Evolutionary conservation across 805 yeast species (phyloP), one percentile per base, ranked within the genome.

Genomic region (Hermanozyma aechmeae): DNA sequence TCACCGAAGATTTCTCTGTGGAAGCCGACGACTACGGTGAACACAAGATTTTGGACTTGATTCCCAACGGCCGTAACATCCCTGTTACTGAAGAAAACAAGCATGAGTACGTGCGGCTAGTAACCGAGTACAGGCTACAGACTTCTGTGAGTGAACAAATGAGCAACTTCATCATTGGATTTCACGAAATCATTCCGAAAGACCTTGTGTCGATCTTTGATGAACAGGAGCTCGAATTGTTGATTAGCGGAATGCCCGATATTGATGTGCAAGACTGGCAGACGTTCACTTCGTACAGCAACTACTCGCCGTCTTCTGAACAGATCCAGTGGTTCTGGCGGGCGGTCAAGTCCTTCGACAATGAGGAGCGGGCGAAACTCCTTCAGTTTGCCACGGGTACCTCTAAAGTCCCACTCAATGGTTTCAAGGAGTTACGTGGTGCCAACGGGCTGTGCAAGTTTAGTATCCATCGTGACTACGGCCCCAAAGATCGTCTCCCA

Each of bases 281-380:
- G 40, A 78, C 75, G 46, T 82, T 92, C 50, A 73, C 96, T 2
- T 65, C 61, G 1, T 80, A 92, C 55, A 79, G 72, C 27, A 89
- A 86, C 49, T 92, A 89, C 51, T 71, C 85, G 0, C 68, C 87
- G 1, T 68, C 82, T 2, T 82, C 94, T 2, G 76, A 83, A 17
- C 96, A 87, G 49, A 78, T 92, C 32, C 86, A 80, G 48, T 89
- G 96, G 83, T 92, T 92, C 58, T 92, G 99, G 99, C 68, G 96
- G 49, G 95, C 96, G 1, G 96, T 92, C 10, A 74, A 85, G 45
- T 83, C 96, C 1, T 92, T 92, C 57, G 96, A 85, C 46, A 72
- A 71, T 12, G 98, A 92, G 51, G 96, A 92, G 50, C 68, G 95
- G 27, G 99, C 98, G 6, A 87, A 86, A 49, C 59, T 92, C 39